A percentile compares a stretch with the other conserved stretches of the same genome.
These are phyloP conservation scores for Candida sonorensis DNA, from an alignment of 805 yeast species.

Conservation along the genomic window DNA sequence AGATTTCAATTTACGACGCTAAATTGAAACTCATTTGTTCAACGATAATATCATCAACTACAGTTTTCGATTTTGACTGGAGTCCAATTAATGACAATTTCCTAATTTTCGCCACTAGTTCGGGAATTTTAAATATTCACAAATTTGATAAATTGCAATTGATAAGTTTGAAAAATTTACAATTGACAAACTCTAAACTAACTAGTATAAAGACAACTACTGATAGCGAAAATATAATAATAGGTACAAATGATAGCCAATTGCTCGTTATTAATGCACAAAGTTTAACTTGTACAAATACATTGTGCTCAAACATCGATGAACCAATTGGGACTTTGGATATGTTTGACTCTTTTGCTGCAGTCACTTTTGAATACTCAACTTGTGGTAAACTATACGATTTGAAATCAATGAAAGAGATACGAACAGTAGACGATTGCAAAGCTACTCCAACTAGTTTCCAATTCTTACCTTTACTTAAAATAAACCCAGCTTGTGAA, in stretches of 20 bases:
- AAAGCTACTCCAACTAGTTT: constrained; percentile 3
- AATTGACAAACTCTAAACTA: constrained; percentile 29
- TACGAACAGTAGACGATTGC: constrained; percentile 23
- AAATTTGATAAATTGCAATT: constrained; percentile 4
- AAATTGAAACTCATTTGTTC: too few species aligned
- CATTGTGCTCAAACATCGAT: constrained; percentile 30
- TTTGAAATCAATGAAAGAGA: constrained; percentile 17
- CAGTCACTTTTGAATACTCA: constrained; percentile 36
- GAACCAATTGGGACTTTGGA: constrained; percentile 34
- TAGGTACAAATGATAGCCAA: constrained; percentile 42
- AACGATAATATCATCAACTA: constrained; percentile 14
- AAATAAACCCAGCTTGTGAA: constrained; percentile 13
- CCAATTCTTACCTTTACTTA: constrained; percentile 9
- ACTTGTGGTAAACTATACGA: constrained; percentile 31
- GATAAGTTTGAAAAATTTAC: constrained; percentile 16
- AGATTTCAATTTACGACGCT: constrained; percentile 27
- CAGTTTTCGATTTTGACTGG: constrained; percentile 39
- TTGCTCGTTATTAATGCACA: constrained; percentile 34
- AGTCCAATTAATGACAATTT: constrained; percentile 5
- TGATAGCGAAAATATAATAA: constrained; percentile 31
- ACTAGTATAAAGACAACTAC: constrained; percentile 33
- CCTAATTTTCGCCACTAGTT: constrained; percentile 30
- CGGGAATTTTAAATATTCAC: constrained; percentile 31
- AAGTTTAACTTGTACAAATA: constrained; percentile 27
- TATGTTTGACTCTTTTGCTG: constrained; percentile 32